Conservation (phyloP, 306 rosid genomes). For the Urtica urens region DNA sequence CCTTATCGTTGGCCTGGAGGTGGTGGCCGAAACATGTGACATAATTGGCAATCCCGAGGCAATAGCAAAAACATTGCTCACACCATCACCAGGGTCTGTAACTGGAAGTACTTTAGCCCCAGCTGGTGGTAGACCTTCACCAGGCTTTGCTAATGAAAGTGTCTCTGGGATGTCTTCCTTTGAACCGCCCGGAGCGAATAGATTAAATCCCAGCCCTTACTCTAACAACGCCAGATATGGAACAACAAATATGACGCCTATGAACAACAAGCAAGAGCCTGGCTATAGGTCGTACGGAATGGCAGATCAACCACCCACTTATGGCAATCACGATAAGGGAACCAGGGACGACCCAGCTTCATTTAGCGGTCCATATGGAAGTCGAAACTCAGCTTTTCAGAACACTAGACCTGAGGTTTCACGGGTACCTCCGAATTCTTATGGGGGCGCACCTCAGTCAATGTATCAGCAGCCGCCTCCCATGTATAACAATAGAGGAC, state of each 20-base stretch:
- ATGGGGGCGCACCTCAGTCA: constrained; percentile 38
- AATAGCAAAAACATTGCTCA: constrained; percentile 15
- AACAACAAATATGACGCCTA: constrained; percentile 26
- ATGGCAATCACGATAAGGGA: constrained; percentile 36
- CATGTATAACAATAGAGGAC: constrained; percentile 54
- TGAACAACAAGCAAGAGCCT: constrained; percentile 18
- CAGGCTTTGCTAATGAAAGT: constrained; percentile 26
- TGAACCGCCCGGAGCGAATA: constrained; percentile 32
- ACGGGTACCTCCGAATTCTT: constrained; percentile 32
- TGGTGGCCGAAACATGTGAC: constrained; percentile 48
- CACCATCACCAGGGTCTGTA: constrained; percentile 23
- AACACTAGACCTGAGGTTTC: constrained; percentile 34
- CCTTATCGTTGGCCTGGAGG: constrained; percentile 51
- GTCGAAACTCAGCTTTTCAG: constrained; percentile 37
- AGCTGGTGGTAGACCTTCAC: constrained; percentile 18
- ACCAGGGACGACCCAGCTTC: constrained; percentile 17
- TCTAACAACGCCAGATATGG: constrained; percentile 29
- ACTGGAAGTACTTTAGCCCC: constrained; percentile 30
- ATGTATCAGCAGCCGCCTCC: constrained; percentile 56
- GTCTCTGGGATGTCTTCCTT: constrained; percentile 20
- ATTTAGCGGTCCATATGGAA: constrained; percentile 31
- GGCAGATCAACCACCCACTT: constrained; percentile 9
- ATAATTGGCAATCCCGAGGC: constrained; percentile 47
- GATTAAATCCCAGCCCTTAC: constrained; percentile 24
- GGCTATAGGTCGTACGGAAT: constrained; percentile 34